Conservation (phyloP, 2,329 filamentous ascomycete species). For the Coleophoma eucalyptorum region DNA sequence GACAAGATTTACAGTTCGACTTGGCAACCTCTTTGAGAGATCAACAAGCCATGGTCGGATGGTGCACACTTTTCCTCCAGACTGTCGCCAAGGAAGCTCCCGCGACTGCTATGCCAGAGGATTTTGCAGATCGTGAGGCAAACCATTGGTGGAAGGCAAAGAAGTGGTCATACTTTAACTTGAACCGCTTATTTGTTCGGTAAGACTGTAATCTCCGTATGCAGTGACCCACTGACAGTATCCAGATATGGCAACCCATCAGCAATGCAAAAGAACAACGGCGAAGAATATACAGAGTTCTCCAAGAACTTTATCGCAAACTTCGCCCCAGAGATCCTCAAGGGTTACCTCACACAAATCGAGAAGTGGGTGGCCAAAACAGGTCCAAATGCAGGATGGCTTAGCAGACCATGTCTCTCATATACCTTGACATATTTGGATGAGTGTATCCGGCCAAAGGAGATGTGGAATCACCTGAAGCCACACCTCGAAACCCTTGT, state of each 20-base stretch:
- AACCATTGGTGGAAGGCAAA: conserved; percentile 99
- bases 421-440: conserved; percentile 95
- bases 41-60: conserved; percentile 82
- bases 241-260: conserved; percentile 83
- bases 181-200: conserved; percentile 94
- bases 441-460: conserved; percentile 94
- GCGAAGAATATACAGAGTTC: conserved; percentile 73
- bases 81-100: conserved; percentile 85
- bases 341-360: conserved; percentile 89
- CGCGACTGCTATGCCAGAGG: conserved; percentile 72
- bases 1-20: conserved; percentile 63
- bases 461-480: conserved; percentile 93
- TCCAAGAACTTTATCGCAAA: conserved; percentile 87
- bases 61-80: conserved; percentile 92
- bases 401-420: conserved; percentile 89
- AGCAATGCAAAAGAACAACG: conserved; percentile 68
- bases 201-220: conserved; percentile 35
- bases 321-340: conserved; percentile 93
- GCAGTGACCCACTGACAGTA: conserved; percentile 6
- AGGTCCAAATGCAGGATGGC: conserved; percentile 55
- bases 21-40: conserved; percentile 74
- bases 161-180: conserved; percentile 98
- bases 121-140: conserved; percentile 78
- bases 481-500: conserved; percentile 91
- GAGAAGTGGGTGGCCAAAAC: conserved; percentile 97